Evolutionary conservation across 768 basidiomycete species (phyloP).

Genomic region (Hericium rajendrae): DNA sequence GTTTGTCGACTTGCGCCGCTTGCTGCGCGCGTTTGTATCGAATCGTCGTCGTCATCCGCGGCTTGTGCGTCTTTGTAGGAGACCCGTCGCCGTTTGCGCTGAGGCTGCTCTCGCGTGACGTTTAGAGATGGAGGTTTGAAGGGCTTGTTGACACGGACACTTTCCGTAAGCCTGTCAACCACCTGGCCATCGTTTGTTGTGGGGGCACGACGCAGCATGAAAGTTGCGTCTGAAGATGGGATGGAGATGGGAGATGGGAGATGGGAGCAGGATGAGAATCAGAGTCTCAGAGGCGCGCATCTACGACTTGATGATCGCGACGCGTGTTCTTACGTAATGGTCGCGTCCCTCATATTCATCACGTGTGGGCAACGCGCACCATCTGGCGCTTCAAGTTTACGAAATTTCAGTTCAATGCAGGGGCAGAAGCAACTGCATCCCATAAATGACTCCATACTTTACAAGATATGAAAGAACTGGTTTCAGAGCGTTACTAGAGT

Average conservation of each 20-base stretch:
- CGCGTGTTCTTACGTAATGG: not conserved
- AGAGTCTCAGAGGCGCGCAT: not conserved
- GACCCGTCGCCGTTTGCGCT: slow-evolving; percentile 79
- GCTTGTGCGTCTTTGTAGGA: slow-evolving; percentile 69
- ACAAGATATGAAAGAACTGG: too few relatives aligned
- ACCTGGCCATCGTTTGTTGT: slow-evolving; percentile 61
- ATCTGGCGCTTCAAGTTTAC: too few relatives aligned
- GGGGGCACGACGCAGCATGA: slow-evolving; percentile 65
- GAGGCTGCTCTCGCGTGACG: slow-evolving; percentile 48
- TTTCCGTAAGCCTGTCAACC: slow-evolving; percentile 63
- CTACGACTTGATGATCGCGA: not conserved
- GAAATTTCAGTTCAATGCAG: too few relatives aligned
- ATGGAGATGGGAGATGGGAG: not conserved
- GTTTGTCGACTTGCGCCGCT: slow-evolving; percentile 48
- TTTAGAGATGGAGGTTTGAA: slow-evolving; percentile 64
- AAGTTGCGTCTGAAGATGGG: not conserved
- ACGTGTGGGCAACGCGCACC: not conserved
- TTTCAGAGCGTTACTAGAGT: too few relatives aligned
- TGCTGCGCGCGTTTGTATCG: slow-evolving; percentile 46
- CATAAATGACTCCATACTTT: too few relatives aligned
- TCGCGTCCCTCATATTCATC: not conserved
- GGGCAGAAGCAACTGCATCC: too few relatives aligned
- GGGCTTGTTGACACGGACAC: slow-evolving; percentile 63
- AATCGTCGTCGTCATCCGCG: slow-evolving; percentile 42
- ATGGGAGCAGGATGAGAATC: not conserved